Conservation (phyloP, 2,329 filamentous ascomycete genomes). For the Alternaria sp. region DNA sequence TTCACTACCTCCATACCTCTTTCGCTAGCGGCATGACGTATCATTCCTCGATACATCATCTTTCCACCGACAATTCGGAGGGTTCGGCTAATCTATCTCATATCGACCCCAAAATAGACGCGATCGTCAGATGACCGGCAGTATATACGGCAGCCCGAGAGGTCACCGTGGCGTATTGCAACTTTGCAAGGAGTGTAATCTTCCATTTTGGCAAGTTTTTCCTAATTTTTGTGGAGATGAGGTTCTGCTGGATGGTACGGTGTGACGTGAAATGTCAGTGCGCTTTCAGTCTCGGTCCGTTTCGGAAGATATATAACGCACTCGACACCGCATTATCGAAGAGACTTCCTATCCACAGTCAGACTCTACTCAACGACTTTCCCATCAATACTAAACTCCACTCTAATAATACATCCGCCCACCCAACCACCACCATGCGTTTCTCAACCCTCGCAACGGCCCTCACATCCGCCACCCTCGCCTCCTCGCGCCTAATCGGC, state of each 20-base stretch:
- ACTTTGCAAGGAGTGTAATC: not conserved
- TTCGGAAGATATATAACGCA: not conserved
- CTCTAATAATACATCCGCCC: not conserved
- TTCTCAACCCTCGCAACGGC: constrained; percentile 27
- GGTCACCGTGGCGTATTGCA: constrained; percentile 3
- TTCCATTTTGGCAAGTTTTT: not conserved
- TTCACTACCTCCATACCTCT: not conserved
- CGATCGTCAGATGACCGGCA: not conserved
- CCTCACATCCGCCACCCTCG: constrained; percentile 24
- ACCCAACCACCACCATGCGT: constrained; percentile 26
- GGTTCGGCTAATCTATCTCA: not conserved
- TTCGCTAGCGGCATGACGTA: not conserved
- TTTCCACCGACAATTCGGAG: not conserved
- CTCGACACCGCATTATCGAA: too few species aligned
- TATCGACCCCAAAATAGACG: not conserved
- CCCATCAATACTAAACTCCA: not conserved
- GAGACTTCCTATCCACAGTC: not conserved
- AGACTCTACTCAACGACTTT: not conserved
- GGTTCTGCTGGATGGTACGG: not conserved
- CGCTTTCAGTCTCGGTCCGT: not conserved
- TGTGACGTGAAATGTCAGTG: constrained; percentile 1
- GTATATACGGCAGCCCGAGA: not conserved
- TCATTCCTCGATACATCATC: not conserved
- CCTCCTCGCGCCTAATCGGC: constrained; percentile 56
- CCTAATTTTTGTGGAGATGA: not conserved